phyloP scores from a whole-genome alignment of 768 basidiomycete genomes.

The Tricholoma hemisulphureum region DNA sequence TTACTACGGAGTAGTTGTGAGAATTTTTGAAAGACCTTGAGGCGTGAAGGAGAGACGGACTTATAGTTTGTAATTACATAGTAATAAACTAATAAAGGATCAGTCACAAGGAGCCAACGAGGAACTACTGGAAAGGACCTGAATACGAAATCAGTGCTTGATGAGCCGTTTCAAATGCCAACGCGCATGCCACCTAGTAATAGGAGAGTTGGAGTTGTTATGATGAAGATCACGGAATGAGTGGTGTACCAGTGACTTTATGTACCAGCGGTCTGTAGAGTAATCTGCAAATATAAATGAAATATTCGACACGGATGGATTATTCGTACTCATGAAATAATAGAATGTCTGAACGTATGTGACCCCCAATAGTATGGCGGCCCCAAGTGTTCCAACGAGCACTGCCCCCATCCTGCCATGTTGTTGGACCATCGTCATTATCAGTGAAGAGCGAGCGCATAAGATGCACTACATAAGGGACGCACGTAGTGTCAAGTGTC shows the following conservation, averaged over 20 bases:
- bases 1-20: slow-evolving; percentile 15
- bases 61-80: slow-evolving; percentile 19
- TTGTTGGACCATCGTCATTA: no score
- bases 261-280: not conserved
- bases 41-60: slow-evolving; percentile 1
- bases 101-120: not conserved
- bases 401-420: slow-evolving; percentile 21
- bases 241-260: not conserved
- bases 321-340: slow-evolving; percentile 9
- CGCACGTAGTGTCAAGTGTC: no score
- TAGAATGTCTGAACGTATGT: slow-evolving; percentile 21
- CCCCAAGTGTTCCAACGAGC: slow-evolving; percentile 17
- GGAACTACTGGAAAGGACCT: not conserved
- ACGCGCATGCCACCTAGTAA: not conserved
- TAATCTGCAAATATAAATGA: not conserved
- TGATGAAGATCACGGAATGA: not conserved
- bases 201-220: no score
- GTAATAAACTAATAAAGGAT: slow-evolving; percentile 13
- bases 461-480: no score
- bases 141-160: not conserved
- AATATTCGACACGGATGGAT: no score
- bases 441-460: no score
- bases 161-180: not conserved
- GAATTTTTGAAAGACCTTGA: no score
- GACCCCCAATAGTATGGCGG: slow-evolving; percentile 19